Base-by-base conservation (phyloP, 2,329 filamentous ascomycete species). In the Ophiostoma sp. region DNA sequence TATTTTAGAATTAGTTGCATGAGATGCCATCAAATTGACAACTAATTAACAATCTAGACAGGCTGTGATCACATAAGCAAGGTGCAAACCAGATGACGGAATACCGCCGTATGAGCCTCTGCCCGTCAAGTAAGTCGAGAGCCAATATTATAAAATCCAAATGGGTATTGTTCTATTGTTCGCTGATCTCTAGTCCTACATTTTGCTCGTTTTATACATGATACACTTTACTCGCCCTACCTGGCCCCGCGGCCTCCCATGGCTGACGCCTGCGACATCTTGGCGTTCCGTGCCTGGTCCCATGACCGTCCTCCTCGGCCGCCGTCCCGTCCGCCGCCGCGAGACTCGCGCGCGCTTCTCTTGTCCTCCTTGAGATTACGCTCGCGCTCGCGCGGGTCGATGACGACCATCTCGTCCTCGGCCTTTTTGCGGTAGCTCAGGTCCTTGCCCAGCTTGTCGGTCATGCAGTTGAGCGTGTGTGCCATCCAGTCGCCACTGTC, bases 361-460 rank as follows among this genome's bases (percentile, higher is more conserved):
- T 86, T 87, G 76, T 87, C 86, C 72, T 89, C 86, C 76, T 87
- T 84, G 54, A 96, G 82, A 54, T 90, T 90, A 77, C 87, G 89
- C 64, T 91, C 90, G 78, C 92, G 93, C 78, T 94, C 92, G 70
- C 92, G 83, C 1, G 94, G 94, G 81, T 99, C 95, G 79, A 98
- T 97, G 3, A 98, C 93, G 65, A 96, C 87, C 62, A 97, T 79
- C 76, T 97, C 92, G 71, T 97, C 93, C 76, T 95, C 93, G 69
- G 94, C 94, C 79, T 95, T 94, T 80, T 88, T 90, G 77, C 94
- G 92, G 85, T 95, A 97, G 68, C 87, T 92, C 69, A 98, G 80
- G 79, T 98, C 92, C 77, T 98, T 98, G 27, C 95, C 95, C 6
- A 97, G 80, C 73, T 90, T 91, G 76, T 98, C 95, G 72, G 94